Percentiles rank a stretch among this genome's conserved stretches.
These are phyloP conservation scores for Ilex paraguariensis DNA, from an alignment of 305 asterid species.

Conservation along the genomic window DNA sequence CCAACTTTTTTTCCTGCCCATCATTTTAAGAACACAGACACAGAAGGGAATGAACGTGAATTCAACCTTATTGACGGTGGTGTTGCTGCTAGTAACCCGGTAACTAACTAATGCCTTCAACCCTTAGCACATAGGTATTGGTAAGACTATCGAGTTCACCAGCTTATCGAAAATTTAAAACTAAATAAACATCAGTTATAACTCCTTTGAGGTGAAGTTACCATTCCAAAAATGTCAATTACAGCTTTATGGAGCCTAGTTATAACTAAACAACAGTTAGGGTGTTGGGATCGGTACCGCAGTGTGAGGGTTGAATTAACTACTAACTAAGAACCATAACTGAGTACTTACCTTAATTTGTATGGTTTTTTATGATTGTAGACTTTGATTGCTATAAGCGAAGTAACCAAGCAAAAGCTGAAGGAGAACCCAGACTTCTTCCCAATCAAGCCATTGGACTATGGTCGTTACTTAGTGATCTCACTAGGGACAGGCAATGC, in stretches of 20 bases:
- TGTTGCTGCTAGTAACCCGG: conserved; percentile 56
- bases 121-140: too few relatives aligned
- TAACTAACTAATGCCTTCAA: conserved; percentile 6
- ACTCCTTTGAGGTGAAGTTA: too few relatives aligned
- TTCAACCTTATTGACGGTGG: conserved; percentile 64
- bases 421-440: conserved; percentile 22
- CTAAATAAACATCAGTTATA: too few relatives aligned
- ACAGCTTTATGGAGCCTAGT: too few relatives aligned
- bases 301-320: too few relatives aligned
- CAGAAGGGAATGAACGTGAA: conserved; percentile 18
- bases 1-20: conserved; percentile 50
- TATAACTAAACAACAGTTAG: too few relatives aligned
- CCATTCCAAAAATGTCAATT: too few relatives aligned
- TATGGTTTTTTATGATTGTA: conserved; percentile 4
- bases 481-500: conserved; percentile 47
- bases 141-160: too few relatives aligned
- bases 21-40: conserved; percentile 34
- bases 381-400: conserved; percentile 45
- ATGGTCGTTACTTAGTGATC: conserved; percentile 39
- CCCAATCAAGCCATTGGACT: conserved; percentile 37
- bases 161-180: too few relatives aligned
- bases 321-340: too few relatives aligned
- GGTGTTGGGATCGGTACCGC: too few relatives aligned
- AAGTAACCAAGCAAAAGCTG: conserved; percentile 33
- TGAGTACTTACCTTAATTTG: too few relatives aligned